Evolutionary conservation across 139 green algal genomes (phyloP).

Genomic region (Closterium sp.): DNA sequence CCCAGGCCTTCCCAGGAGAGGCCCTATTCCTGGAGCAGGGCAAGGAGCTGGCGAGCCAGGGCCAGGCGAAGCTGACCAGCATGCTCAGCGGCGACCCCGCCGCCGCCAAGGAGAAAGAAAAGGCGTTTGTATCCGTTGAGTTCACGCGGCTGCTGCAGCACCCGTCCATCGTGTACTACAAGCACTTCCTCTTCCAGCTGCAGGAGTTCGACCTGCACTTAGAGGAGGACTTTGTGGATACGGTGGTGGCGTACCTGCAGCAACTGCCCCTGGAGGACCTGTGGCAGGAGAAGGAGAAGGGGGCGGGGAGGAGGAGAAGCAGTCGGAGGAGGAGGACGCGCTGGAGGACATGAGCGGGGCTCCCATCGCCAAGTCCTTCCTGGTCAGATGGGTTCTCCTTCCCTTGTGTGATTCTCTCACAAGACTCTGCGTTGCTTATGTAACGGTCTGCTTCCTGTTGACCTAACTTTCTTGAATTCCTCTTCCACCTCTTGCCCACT

Average conservation of each 20-base stretch:
- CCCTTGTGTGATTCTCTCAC: too few relatives aligned
- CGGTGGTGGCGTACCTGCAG: slow-evolving; percentile 46
- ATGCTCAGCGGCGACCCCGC: background rate
- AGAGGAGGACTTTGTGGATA: slow-evolving; percentile 66
- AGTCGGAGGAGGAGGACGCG: background rate
- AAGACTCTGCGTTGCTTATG: too few relatives aligned
- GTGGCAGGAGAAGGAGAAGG: slow-evolving; percentile 6
- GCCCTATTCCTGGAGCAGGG: background rate
- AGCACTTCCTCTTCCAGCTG: slow-evolving; percentile 23
- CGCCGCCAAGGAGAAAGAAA: background rate
- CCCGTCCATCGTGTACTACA: slow-evolving; percentile 56
- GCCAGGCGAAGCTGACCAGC: background rate
- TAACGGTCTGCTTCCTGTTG: too few relatives aligned
- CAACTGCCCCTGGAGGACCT: slow-evolving; percentile 45
- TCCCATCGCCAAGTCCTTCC: background rate
- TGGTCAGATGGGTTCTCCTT: background rate
- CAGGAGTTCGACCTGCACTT: slow-evolving; percentile 64
- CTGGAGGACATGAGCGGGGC: background rate
- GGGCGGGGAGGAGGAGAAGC: background rate
- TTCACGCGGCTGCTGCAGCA: slow-evolving; percentile 47
- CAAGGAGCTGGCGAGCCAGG: background rate
- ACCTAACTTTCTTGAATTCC: too few relatives aligned
- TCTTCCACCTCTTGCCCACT: background rate
- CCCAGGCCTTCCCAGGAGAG: background rate
- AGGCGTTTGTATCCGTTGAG: slow-evolving; percentile 23